Base-by-base conservation (phyloP, 73 alveolate genomes). In the Effrenium voratum region DNA sequence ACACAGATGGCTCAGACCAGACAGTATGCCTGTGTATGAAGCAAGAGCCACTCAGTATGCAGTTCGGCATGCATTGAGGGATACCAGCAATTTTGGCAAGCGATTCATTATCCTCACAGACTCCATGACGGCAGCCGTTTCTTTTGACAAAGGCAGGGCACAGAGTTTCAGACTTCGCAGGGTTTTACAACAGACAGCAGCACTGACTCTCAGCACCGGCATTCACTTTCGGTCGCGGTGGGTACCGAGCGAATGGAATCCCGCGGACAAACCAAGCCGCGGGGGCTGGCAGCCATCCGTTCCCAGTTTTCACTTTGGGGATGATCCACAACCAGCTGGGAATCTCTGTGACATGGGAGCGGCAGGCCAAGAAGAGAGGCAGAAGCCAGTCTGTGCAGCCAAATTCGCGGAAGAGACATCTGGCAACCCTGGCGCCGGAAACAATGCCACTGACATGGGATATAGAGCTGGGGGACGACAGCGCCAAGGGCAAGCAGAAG, bases 221-320 rank as follows among this genome's bases (percentile, higher is more conserved):
- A 32, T 32, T 0, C 0, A 3, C 43, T 36, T 83, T 13, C 75
- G 52, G 32, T 12, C 24, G 41, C 75, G 93, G 0, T 49, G 93
- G 93, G 40, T 83, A 19, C 93, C 93, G 1, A 34, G 57, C 24
- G 93, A 83, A 36, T 49, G 77, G 77, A 82, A 82, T 32, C 76
- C 50, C 0, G 93, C 93, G 1, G 93, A 82, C 55, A 1, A 19
- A 6, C 93, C 93, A 2, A 34, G 57, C 2, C 47, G 76, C 1
- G 90, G 90, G 4, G 68, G 90, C 2, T 77, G 66, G 68, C 2
- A 5, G 40, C 36, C 90, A 8, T 12, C 32, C 19, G 63, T 10
- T 6, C 90, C 90, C 8, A 5, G n/a, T 2, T 2, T 8, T 45
- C 8, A 1, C 2, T 77, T 12, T 1, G 43, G 5, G 19, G 88